These are phyloP conservation scores for Phenoliferia sp. DNA, from an alignment of 1,284 basidiomycete genomes.

Conservation along the genomic window DNA sequence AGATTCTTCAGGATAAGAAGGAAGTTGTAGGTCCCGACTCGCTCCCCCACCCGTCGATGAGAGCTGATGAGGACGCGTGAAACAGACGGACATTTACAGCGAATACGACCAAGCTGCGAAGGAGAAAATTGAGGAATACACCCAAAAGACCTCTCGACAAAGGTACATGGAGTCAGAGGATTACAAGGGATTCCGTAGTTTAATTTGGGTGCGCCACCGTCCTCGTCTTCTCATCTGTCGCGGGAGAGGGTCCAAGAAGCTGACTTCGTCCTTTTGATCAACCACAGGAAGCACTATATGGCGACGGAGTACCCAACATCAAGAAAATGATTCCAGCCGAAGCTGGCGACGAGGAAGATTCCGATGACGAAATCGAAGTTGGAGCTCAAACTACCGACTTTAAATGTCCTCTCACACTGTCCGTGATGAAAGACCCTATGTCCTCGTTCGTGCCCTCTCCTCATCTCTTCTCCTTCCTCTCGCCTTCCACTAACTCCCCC, in stretches of 20 bases:
- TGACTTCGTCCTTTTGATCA: neutral
- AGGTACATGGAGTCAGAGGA: constrained; percentile 10
- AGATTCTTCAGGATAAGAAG: constrained; percentile 13
- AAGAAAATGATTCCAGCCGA: constrained; percentile 26
- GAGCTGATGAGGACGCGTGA: neutral
- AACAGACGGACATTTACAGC: constrained; percentile 20
- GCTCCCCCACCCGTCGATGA: neutral
- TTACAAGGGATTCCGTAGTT: constrained; percentile 5
- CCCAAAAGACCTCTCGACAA: constrained; percentile 8
- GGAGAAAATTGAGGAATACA: constrained; percentile 2
- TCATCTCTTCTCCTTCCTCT: neutral
- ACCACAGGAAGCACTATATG: constrained; percentile 17
- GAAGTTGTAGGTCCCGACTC: constrained; percentile 14
- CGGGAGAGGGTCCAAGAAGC: neutral
- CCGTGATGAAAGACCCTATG: constrained; percentile 19
- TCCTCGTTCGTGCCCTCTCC: constrained; percentile 17
- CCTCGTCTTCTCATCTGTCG: neutral
- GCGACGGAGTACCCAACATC: constrained; percentile 18
- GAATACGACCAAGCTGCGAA: constrained; percentile 5
- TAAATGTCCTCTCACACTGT: constrained; percentile 25
- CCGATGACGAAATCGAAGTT: constrained; percentile 30
- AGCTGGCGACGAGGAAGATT: constrained; percentile 20
- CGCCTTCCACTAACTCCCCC: neutral
- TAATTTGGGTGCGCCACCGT: constrained; percentile 16
- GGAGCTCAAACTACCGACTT: constrained; percentile 21